Evolutionary conservation across 306 rosid species (phyloP), one percentile per base, ranked within the genome.

Genomic region (Erythrophleum fordii): DNA sequence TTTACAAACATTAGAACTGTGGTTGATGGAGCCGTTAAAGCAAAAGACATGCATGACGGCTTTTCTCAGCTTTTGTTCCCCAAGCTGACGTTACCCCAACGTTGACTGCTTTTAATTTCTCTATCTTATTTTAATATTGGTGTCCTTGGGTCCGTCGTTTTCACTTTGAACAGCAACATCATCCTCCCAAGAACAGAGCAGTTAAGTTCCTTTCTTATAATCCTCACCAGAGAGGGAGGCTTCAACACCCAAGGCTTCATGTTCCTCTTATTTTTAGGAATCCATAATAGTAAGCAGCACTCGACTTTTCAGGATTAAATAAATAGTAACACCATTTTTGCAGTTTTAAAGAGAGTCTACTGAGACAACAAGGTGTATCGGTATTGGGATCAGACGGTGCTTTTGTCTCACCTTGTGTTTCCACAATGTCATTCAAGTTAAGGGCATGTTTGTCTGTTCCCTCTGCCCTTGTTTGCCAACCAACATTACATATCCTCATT

Each of bases 31-130:
- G 82, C 85, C 85, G 89, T 85, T 85, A 83, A 80, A 83, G 86
- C 29, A 37, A 75, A 71, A 51, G 82, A 83, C 87, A 67, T 12
- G 73, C 31, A 85, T 61, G 82, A 80, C 82, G 89, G 86, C 87
- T 80, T 88, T 85, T 65, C 84, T 77, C 87, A 80, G 89, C 73
- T 75, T 85, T 85, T 85, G 87, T 83, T 85, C 51, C 79, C 74
- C 37, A 28, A 46, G 88, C 77, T 88, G 91, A 88, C 87, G 91
- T 85, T 71, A 41, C 31, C 77, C 73, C 73, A 53, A 35, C 44
- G 88, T 78, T 87, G 88, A 84, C 85, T 76, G 81, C 78, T 76
- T 79, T 82, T 82, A 10, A 17, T 18, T 51, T 58, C 31, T n/a
- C 3, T 2, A 18, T 76, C 20, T 29, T 13, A 25, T 53, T 53